A percentile compares a stretch with the other conserved stretches of the same genome.
Conservation (phyloP, 306 rosid species). For the Fragaria nilgerrensis region DNA sequence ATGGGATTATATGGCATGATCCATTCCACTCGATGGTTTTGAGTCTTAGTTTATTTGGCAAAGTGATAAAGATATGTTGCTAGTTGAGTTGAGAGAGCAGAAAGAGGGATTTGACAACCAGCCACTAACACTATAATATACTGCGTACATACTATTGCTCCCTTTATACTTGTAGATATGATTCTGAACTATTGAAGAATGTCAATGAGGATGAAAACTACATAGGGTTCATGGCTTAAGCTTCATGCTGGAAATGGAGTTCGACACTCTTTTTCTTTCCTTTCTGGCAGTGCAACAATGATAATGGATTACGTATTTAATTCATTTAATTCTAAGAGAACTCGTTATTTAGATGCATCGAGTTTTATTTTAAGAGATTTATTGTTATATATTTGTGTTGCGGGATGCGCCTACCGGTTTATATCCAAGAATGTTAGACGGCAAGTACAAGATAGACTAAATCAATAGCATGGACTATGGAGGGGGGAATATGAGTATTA, state of each 20-base stretch:
- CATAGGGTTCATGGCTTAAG: neutral
- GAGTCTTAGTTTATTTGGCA: conserved; percentile 23
- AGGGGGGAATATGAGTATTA: neutral
- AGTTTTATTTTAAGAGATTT: too few species aligned
- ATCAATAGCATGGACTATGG: neutral
- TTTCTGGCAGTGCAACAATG: neutral
- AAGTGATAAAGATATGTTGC: conserved; percentile 18
- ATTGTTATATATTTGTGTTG: too few species aligned
- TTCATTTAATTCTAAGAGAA: too few species aligned
- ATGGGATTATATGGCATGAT: conserved; percentile 49
- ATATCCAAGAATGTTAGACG: neutral
- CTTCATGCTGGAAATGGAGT: neutral
- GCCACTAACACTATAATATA: neutral
- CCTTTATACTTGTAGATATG: neutral
- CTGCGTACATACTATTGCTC: neutral
- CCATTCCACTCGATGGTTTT: conserved; percentile 60
- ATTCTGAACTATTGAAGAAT: neutral
- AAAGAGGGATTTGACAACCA: conserved; percentile 27
- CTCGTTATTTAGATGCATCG: too few species aligned
- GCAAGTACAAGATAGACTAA: neutral
- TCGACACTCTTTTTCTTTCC: neutral
- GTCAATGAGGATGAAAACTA: neutral
- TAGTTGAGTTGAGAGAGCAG: neutral
- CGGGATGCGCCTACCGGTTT: neutral
- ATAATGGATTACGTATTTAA: too few species aligned